Evolutionary conservation across 2,329 filamentous ascomycete species (phyloP).

Genomic region (Beauveria australis): DNA sequence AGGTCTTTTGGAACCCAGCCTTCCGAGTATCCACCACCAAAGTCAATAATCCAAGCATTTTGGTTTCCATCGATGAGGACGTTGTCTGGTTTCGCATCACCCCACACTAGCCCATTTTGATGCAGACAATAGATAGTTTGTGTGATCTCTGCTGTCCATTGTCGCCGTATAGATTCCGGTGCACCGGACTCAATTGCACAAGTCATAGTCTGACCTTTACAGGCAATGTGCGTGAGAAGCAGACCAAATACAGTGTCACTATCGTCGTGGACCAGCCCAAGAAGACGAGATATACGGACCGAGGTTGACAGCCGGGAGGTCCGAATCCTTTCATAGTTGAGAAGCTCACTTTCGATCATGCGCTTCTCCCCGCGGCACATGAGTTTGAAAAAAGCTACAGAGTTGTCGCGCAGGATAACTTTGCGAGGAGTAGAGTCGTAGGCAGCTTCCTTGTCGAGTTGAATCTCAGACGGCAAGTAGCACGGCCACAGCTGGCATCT

Average conservation of each 20-base stretch:
- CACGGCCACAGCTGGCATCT: neutral
- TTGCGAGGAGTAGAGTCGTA: neutral
- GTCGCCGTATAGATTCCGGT: neutral
- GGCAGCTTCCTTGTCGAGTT: neutral
- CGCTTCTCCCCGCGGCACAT: neutral
- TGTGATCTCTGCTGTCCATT: neutral
- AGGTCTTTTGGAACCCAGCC: neutral
- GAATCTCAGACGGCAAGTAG: neutral
- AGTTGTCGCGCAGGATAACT: neutral
- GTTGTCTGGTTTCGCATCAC: neutral
- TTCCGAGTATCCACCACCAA: neutral
- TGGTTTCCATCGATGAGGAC: neutral
- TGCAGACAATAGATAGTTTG: neutral
- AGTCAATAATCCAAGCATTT: neutral
- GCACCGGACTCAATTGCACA: neutral
- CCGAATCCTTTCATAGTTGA: neutral
- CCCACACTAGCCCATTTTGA: neutral
- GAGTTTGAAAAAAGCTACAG: neutral
- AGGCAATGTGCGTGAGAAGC: neutral
- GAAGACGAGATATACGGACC: neutral
- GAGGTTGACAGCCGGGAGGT: neutral
- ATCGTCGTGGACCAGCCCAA: neutral
- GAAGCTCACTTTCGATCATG: neutral
- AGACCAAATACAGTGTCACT: neutral
- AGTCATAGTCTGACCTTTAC: neutral